Evolutionary conservation across 2,329 filamentous ascomycete genomes (phyloP).

Genomic region (Colletotrichum scovillei): DNA sequence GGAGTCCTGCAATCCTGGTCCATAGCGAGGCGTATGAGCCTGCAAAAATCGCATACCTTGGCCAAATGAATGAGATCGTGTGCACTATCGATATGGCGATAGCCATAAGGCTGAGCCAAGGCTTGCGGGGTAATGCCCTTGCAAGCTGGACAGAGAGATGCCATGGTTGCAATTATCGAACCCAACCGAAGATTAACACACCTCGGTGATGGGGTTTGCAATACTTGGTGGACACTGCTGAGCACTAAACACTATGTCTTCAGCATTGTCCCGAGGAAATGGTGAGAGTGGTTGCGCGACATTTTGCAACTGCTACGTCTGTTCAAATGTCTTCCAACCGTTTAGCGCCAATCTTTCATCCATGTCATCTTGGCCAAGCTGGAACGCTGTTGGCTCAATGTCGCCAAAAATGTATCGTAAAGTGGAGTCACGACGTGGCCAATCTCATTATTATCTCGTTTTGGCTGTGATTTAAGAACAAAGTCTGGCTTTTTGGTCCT

Average conservation of each 20-base stretch:
- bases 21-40: background rate
- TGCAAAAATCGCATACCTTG: background rate
- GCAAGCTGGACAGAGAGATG: background rate
- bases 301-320: background rate
- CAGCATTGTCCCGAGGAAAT: background rate
- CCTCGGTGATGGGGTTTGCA: too few species aligned
- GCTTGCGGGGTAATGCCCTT: background rate
- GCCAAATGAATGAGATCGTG: background rate
- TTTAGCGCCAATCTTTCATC: background rate
- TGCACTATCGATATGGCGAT: background rate
- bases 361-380: background rate
- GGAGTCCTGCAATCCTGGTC: background rate
- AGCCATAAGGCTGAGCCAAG: background rate
- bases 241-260: too few species aligned
- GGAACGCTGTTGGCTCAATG: background rate
- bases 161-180: background rate
- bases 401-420: background rate
- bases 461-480: background rate
- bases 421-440: background rate
- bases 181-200: too few species aligned
- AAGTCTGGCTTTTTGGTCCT: background rate
- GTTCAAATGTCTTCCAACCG: background rate
- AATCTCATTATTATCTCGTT: background rate
- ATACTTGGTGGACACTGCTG: too few species aligned
- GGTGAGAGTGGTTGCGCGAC: background rate